Conservation (phyloP, 345 rosid species). For the Stellera chamaejasme region DNA sequence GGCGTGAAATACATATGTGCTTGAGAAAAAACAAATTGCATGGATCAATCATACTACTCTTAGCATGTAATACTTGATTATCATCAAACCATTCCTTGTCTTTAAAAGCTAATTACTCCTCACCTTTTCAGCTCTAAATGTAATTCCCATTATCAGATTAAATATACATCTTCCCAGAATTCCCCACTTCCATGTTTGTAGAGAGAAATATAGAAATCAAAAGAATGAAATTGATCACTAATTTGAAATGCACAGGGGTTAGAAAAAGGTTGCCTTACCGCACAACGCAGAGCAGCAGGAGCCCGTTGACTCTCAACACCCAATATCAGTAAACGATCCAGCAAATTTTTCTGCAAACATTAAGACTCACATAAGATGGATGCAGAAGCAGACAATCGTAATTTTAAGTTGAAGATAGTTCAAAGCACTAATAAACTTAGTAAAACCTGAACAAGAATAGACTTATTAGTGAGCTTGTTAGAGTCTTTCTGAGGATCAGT, state of each 20-base stretch:
- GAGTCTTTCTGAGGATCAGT: slow-evolving; percentile 59
- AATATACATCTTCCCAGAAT: no score
- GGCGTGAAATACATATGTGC: no score
- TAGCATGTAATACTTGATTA: no score
- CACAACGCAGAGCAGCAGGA: slow-evolving; percentile 71
- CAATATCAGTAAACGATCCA: slow-evolving; percentile 68
- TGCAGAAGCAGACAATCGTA: not conserved
- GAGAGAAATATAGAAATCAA: no score
- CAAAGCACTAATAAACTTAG: not conserved
- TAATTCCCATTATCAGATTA: no score
- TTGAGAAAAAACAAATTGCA: not conserved
- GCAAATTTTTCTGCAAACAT: slow-evolving; percentile 49
- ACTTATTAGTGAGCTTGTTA: slow-evolving; percentile 61
- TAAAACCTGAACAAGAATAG: slow-evolving; percentile 75
- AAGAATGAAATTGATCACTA: no score
- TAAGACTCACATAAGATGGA: slow-evolving; percentile 13
- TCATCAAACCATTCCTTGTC: no score
- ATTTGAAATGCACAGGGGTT: no score
- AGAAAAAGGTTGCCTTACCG: slow-evolving; percentile 32
- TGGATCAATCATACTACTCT: no score
- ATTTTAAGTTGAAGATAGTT: not conserved
- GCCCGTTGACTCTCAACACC: slow-evolving; percentile 93
- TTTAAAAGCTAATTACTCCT: no score
- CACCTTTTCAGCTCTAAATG: no score
- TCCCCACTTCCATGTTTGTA: no score